These are phyloP conservation scores for Metarhizium album DNA, from an alignment of 2,329 filamentous ascomycete genomes.

Conservation along the genomic window DNA sequence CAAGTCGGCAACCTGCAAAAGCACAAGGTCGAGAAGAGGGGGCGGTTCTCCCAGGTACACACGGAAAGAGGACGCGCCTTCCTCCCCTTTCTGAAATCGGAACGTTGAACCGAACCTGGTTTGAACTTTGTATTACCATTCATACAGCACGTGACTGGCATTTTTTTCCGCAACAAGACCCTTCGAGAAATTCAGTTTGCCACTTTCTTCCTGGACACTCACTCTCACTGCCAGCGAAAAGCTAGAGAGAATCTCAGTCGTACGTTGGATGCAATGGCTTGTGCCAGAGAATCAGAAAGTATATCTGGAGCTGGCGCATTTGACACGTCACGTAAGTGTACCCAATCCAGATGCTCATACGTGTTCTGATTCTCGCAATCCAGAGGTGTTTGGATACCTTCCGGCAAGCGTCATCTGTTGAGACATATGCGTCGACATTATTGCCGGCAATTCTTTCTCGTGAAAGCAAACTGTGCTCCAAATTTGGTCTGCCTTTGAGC, in stretches of 20 bases:
- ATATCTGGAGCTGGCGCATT: not conserved
- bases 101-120: too few species aligned
- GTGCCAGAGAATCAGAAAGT: constrained; percentile 12
- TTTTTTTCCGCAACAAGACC: not conserved
- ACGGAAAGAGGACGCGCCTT: not conserved
- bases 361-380: not conserved
- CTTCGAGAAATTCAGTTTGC: constrained; percentile 16
- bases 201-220: constrained; percentile 12
- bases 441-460: not conserved
- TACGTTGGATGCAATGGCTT: constrained; percentile 20
- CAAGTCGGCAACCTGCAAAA: constrained; percentile 17
- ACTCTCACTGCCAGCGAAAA: constrained; percentile 12
- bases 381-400: not conserved
- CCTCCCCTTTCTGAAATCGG: too few species aligned
- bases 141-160: too few species aligned
- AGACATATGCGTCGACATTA: not conserved
- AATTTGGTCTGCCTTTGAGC: not conserved
- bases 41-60: constrained; percentile 16
- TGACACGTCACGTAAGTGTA: not conserved
- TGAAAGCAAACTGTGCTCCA: constrained; percentile 1
- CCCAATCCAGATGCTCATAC: not conserved
- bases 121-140: too few species aligned
- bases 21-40: constrained; percentile 19
- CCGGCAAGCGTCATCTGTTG: not conserved
- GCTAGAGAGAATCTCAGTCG: constrained; percentile 13